These are phyloP conservation scores for Saccharomyces hybrid DNA, from an alignment of 1,139 yeast species.

Conservation along the genomic window DNA sequence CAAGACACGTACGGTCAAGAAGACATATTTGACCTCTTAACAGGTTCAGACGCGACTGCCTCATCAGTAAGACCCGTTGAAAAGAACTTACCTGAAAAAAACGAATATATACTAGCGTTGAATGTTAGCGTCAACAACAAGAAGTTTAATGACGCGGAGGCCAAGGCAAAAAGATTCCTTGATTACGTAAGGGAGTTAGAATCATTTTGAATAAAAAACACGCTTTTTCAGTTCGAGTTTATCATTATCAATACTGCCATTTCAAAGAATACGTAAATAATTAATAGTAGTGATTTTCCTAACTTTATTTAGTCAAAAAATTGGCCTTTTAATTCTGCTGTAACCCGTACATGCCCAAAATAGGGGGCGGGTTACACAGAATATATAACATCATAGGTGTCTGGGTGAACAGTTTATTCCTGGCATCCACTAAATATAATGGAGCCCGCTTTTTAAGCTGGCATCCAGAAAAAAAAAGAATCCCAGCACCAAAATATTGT, in stretches of 20 bases:
- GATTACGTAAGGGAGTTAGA: slow-evolving; percentile 21
- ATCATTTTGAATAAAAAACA: not conserved
- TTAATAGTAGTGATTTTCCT: not conserved
- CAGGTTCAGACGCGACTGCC: not conserved
- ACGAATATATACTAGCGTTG: slow-evolving; percentile 19
- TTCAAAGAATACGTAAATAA: not conserved
- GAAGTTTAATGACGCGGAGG: slow-evolving; percentile 21
- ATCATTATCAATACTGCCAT: not conserved
- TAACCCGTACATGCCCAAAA: too few relatives aligned
- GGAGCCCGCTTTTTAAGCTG: not conserved
- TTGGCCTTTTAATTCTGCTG: not conserved
- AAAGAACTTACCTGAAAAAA: not conserved
- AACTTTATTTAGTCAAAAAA: not conserved
- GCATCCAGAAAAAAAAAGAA: not conserved
- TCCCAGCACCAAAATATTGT: not conserved
- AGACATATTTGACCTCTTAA: not conserved
- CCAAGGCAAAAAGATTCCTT: slow-evolving; percentile 25
- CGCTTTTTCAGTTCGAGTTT: not conserved
- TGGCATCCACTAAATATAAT: not conserved
- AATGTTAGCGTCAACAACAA: slow-evolving; percentile 36
- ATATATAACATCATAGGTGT: not conserved
- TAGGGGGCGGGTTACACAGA: not conserved
- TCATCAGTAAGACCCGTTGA: not conserved
- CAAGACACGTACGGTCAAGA: not conserved
- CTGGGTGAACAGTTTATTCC: not conserved